A percentile compares a stretch with the other conserved stretches of the same genome.
Evolutionary conservation across 1,284 basidiomycete genomes (phyloP).

Genomic region (Ustilago vetiveriae): DNA sequence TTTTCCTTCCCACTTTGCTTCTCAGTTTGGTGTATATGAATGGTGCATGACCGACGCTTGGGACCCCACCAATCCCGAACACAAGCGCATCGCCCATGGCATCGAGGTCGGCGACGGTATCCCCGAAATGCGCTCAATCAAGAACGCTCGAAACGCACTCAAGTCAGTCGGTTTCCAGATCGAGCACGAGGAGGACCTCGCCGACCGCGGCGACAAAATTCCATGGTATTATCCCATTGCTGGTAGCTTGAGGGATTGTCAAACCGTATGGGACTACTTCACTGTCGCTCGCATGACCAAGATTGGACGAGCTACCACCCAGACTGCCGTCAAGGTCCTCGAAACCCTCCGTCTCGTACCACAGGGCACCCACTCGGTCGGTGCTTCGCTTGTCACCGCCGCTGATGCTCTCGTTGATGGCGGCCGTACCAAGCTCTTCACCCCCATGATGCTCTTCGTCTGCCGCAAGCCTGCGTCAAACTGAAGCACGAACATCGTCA

Average conservation of each 20-base stretch:
- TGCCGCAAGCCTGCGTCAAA: slow-evolving; percentile 35
- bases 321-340: slow-evolving; percentile 79
- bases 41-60: slow-evolving; percentile 98
- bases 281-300: slow-evolving; percentile 75
- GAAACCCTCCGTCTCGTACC: slow-evolving; percentile 85
- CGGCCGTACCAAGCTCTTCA: slow-evolving; percentile 81
- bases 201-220: slow-evolving; percentile 80
- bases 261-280: slow-evolving; percentile 86
- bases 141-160: slow-evolving; percentile 80
- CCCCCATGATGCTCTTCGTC: slow-evolving; percentile 65
- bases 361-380: slow-evolving; percentile 91
- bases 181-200: slow-evolving; percentile 91
- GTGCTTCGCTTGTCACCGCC: slow-evolving; percentile 86
- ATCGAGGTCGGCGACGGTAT: slow-evolving; percentile 88
- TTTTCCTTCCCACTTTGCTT: neutral
- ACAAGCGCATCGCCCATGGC: slow-evolving; percentile 89
- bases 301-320: slow-evolving; percentile 85
- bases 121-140: slow-evolving; percentile 90
- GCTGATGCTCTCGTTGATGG: slow-evolving; percentile 82
- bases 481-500: neutral
- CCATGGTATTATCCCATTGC: slow-evolving; percentile 98
- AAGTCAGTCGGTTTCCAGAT: slow-evolving; percentile 87
- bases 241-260: slow-evolving; percentile 88
- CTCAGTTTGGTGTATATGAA: slow-evolving; percentile 93
- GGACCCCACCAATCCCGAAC: slow-evolving; percentile 84